Base-by-base conservation (phyloP, 2,329 filamentous ascomycete genomes). In the Talaromyces sp. region DNA sequence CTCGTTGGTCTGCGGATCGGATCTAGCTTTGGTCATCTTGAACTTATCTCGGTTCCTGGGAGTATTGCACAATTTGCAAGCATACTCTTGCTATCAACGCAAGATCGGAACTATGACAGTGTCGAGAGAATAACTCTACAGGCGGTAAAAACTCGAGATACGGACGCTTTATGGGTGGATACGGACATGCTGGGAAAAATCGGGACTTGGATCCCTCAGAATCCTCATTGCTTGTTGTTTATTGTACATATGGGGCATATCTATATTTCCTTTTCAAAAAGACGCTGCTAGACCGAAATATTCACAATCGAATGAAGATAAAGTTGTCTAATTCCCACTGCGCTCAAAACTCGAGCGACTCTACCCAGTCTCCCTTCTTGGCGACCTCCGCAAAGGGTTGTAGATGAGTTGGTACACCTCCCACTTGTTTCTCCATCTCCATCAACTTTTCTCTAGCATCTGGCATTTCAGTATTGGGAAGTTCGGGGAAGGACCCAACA, bases 401-500 rank as follows among this genome's bases (percentile, higher is more conserved):
- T 46, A 19, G 43, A 46, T 46, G 43, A 24, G n/a, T 11, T 14
- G 59, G 50, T 38, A 61, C 50, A 31, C 59, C 59, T n/a, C 59
- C 59, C 7, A n/a, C 56, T 46, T 61, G n/a, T n/a, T n/a, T n/a
- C n/a, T n/a, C n/a, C n/a, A n/a, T n/a, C n/a, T n/a, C n/a, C n/a
- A n/a, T n/a, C n/a, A n/a, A n/a, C n/a, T n/a, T n/a, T n/a, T n/a
- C n/a, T n/a, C 48, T 17, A 12, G 10, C 12, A 3, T 3, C n/a
- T 1, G 1, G 1, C 21, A 1, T 19, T 2, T 14, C 1, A 3
- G 1, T 2, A 3, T 3, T 5, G 17, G 43, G 43, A 46, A 9
- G 43, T n/a, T 21, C 21, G 9, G 26, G 11, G 31, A 55, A 41
- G 67, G 73, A 56, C 58, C 75, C 67, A 75, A 74, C 63, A 56